Evolutionary conservation across 2,329 filamentous ascomycete species (phyloP).

Genomic region (Colletotrichum falcatum): DNA sequence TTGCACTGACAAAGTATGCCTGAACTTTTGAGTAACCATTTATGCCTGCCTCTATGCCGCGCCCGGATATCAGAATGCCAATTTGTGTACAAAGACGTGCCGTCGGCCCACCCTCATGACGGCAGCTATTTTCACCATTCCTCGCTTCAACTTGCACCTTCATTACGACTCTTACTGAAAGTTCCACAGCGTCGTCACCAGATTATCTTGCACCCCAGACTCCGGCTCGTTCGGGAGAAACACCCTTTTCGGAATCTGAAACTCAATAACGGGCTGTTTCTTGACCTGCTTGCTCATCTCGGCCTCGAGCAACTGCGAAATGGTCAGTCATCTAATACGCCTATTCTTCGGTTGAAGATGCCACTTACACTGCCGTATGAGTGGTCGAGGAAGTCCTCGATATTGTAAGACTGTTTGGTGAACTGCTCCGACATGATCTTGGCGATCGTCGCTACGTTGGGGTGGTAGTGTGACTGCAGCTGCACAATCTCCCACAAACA

Average conservation of each 20-base stretch:
- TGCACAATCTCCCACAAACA: constrained; percentile 95
- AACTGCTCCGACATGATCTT: constrained; percentile 97
- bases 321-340: constrained; percentile 66
- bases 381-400: constrained; percentile 98
- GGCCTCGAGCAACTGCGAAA: constrained; percentile 77
- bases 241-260: constrained; percentile 90
- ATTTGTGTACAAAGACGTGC: constrained; percentile 10
- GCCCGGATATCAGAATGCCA: constrained; percentile 21
- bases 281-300: constrained; percentile 87
- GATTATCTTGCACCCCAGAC: constrained; percentile 62
- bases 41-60: constrained; percentile 21
- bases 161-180: constrained; percentile 53
- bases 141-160: not conserved
- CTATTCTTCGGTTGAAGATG: not conserved
- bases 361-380: constrained; percentile 82
- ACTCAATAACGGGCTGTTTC: constrained; percentile 90
- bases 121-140: not conserved
- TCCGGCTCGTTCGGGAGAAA: constrained; percentile 68
- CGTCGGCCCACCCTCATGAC: not conserved
- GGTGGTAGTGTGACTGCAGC: constrained; percentile 93
- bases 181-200: constrained; percentile 72
- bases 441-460: constrained; percentile 93
- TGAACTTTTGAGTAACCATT: constrained; percentile 22
- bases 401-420: constrained; percentile 91
- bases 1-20: constrained; percentile 9